Evolutionary conservation across 192 early-diverging fungal species (phyloP).

Genomic region (Coemansia sp.): DNA sequence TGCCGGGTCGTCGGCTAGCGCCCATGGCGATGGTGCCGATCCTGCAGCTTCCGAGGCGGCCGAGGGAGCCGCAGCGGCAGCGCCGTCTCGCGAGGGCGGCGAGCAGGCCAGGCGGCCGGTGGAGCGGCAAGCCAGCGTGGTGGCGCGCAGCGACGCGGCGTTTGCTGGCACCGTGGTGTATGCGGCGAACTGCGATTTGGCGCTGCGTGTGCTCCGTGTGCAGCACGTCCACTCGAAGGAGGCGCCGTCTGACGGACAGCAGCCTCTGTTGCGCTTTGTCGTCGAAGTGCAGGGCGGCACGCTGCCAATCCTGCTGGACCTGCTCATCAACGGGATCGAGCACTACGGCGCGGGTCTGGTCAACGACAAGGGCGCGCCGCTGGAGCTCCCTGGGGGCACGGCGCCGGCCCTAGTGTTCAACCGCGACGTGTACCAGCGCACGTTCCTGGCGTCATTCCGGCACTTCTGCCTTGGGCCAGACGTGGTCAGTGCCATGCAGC

Average conservation of each 20-base stretch:
- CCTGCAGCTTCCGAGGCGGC: neutral
- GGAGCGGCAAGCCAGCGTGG: conserved; percentile 34
- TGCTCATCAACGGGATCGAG: conserved; percentile 56
- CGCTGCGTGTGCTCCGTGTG: conserved; percentile 39
- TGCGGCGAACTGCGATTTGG: conserved; percentile 40
- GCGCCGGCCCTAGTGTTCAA: conserved; percentile 33
- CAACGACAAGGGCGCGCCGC: conserved; percentile 43
- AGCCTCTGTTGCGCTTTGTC: conserved; percentile 21
- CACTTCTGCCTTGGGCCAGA: conserved; percentile 53
- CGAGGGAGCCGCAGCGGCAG: neutral
- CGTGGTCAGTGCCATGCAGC: conserved; percentile 31
- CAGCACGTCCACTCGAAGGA: conserved; percentile 19
- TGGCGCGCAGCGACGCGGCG: conserved; percentile 22
- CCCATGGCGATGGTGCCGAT: conserved; percentile 3
- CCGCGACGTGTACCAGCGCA: conserved; percentile 48
- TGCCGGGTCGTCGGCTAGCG: conserved; percentile 1
- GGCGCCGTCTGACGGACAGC: neutral
- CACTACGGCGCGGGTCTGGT: conserved; percentile 29
- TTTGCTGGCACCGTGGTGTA: conserved; percentile 37
- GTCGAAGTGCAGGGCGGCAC: conserved; percentile 63
- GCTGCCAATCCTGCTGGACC: conserved; percentile 51
- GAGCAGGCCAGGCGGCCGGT: neutral
- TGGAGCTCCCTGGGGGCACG: conserved; percentile 26
- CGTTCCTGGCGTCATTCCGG: conserved; percentile 63
- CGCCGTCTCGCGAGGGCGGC: no score